Percentiles rank a stretch among this genome's conserved stretches.
Conservation (phyloP, 2,329 filamentous ascomycete genomes). For the Colletotrichum trifolii region DNA sequence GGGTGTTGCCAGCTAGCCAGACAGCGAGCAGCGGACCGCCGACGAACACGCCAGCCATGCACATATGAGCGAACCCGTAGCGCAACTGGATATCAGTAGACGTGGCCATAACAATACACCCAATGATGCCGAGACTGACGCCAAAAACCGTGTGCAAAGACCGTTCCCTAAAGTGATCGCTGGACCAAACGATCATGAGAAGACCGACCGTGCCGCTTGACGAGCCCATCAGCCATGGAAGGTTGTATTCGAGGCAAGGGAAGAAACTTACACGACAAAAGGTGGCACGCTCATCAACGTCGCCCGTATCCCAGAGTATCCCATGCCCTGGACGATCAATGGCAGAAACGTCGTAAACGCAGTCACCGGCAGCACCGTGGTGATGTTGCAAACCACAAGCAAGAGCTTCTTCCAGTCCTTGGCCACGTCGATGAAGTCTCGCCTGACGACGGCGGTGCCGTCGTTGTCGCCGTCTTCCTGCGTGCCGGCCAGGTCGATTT, state of each 20-base stretch:
- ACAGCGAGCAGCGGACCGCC: conserved; percentile 61
- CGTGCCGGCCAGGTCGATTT: conserved; percentile 7
- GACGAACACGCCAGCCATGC: conserved; percentile 51
- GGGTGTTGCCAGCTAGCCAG: conserved; percentile 66
- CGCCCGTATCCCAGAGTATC: conserved; percentile 10
- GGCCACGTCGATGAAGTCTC: conserved; percentile 5
- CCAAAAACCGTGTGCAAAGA: conserved; percentile 39
- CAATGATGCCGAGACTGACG: conserved; percentile 37
- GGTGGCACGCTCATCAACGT: conserved; percentile 13
- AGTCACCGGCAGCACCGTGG: conserved; percentile 14
- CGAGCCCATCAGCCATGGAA: conserved; percentile 12
- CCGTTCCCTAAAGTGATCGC: conserved; percentile 39
- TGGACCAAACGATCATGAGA: conserved; percentile 38
- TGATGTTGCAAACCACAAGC: conserved; percentile 13
- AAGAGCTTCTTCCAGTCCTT: conserved; percentile 18
- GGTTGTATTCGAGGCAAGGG: not conserved
- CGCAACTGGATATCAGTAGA: conserved; percentile 37
- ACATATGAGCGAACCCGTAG: conserved; percentile 40
- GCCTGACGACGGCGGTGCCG: not conserved
- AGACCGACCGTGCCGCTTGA: conserved; percentile 26
- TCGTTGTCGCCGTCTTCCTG: conserved; percentile 6
- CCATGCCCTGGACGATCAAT: conserved; percentile 14
- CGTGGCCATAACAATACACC: conserved; percentile 39
- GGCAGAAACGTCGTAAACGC: conserved; percentile 18
- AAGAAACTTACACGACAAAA: conserved; percentile 26